phyloP scores from a whole-genome alignment of 2,329 filamentous ascomycete species.

The Pseudogymnoascus sp. region DNA sequence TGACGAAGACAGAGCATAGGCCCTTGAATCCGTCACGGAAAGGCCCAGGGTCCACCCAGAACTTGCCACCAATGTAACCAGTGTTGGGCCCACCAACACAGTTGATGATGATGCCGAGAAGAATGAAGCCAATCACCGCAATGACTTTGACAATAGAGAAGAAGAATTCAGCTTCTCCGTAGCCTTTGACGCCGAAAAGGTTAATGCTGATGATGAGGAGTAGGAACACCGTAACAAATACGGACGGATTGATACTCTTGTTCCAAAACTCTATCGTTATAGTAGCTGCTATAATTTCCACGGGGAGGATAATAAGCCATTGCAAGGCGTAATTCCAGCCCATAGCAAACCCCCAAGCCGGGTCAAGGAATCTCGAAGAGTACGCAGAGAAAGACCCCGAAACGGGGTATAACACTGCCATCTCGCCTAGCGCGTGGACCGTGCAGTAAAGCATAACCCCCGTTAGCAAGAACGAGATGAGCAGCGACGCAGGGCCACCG shows the following conservation, averaged over 20 bases:
- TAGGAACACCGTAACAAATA: slow-evolving; percentile 80
- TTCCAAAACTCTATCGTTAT: slow-evolving; percentile 81
- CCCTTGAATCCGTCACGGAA: slow-evolving; percentile 79
- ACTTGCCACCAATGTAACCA: slow-evolving; percentile 72
- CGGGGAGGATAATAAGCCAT: slow-evolving; percentile 75
- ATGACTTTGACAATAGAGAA: slow-evolving; percentile 81
- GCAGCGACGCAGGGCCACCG: slow-evolving; percentile 69
- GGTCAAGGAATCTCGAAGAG: slow-evolving; percentile 85
- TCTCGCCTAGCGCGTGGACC: slow-evolving; percentile 82
- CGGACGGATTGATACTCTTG: slow-evolving; percentile 53
- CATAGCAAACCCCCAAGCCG: slow-evolving; percentile 92
- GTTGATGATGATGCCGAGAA: slow-evolving; percentile 80
- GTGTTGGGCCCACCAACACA: slow-evolving; percentile 66
- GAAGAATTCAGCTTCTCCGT: slow-evolving; percentile 83
- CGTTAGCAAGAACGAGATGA: slow-evolving; percentile 72
- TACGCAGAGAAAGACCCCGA: slow-evolving; percentile 89
- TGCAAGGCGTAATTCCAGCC: slow-evolving; percentile 90
- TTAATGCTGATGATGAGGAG: slow-evolving; percentile 72
- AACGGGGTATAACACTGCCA: slow-evolving; percentile 84
- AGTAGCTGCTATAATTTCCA: slow-evolving; percentile 81
- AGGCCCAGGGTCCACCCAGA: slow-evolving; percentile 74
- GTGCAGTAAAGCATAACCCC: slow-evolving; percentile 87
- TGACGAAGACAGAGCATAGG: slow-evolving; percentile 71
- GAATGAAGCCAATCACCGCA: slow-evolving; percentile 70
- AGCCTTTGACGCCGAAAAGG: slow-evolving; percentile 78